These are phyloP conservation scores for Basipetospora chlamydospora DNA, from an alignment of 2,329 filamentous ascomycete genomes.

Conservation along the genomic window DNA sequence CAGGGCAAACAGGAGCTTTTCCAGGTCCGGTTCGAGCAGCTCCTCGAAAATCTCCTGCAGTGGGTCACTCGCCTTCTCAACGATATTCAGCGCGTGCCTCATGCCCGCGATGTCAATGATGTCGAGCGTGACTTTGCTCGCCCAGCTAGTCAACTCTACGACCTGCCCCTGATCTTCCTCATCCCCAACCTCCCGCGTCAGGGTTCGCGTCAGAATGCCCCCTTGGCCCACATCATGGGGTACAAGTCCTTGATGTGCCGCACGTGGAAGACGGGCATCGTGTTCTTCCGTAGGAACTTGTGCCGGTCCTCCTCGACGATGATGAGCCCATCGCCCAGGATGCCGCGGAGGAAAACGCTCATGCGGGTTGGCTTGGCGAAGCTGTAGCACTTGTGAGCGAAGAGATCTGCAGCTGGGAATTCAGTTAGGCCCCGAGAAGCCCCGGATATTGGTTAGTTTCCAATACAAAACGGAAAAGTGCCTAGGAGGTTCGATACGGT, in stretches of 20 bases:
- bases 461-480: too few species aligned
- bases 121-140: constrained; percentile 39
- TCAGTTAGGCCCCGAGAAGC: too few species aligned
- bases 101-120: constrained; percentile 46
- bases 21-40: constrained; percentile 28
- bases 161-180: constrained; percentile 11
- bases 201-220: constrained; percentile 17
- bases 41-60: constrained; percentile 28
- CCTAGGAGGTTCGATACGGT: too few species aligned
- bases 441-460: too few species aligned
- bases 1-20: constrained; percentile 30
- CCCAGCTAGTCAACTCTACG: constrained; percentile 30
- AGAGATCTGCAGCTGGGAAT: constrained; percentile 6
- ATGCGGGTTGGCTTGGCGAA: constrained; percentile 35
- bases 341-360: constrained; percentile 30
- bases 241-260: constrained; percentile 57
- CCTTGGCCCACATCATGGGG: constrained; percentile 53
- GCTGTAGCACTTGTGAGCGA: constrained; percentile 29
- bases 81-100: constrained; percentile 35
- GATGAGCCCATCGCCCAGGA: constrained; percentile 46
- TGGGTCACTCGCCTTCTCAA: constrained; percentile 22
- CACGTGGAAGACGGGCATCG: constrained; percentile 52
- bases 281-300: constrained; percentile 52
- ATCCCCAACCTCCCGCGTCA: constrained; percentile 24
- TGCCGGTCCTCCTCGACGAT: constrained; percentile 56